Base-by-base conservation (phyloP, 768 basidiomycete species). In the Naganishia antarctica region DNA sequence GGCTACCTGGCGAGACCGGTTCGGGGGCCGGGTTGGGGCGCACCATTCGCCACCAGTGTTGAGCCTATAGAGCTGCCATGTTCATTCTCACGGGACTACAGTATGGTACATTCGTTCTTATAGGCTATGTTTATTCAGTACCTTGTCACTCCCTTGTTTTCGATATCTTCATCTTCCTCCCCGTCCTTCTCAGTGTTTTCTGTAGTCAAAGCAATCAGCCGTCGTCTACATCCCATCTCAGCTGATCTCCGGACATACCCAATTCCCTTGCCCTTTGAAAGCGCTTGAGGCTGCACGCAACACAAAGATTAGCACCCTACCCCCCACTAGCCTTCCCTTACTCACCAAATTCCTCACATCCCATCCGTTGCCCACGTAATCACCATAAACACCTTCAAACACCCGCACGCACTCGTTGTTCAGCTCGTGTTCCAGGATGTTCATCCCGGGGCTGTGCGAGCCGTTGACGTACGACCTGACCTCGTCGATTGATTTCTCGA, bases 391-490 rank as follows among this genome's bases (percentile, higher is more conserved):
- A 47, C 51, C 58, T 65, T 86, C 84, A 77, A 91, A 93, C 2
- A 84, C 84, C 41, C 79, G 68, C 28, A 90, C 86, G 31, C 86
- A 80, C 67, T 79, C 73, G 47, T 83, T 78, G 37, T 81, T 82
- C 25, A 87, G 79, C 78, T 94, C 92, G 76, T 97, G 92, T 74
- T 94, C 88, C 62, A 97, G 81, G 60, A 90, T 81, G 65, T 90
- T 81, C 31, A 93, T 82, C 34, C 92, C 92, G 3, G 89, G 87
- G 7, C 76, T 78, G 74, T 91, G 90, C 48, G 88, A 79, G 32
- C 86, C 88, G 80, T 73, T 48, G 28, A 74, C 48, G 60, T 65
- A 90, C 58, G 78, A 71, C 13, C 53, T 15, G n/a, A 57, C 53
- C 23, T 57, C 37, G 25, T 80, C 76, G 79, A 90, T 80, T 59